Percentiles rank a stretch among this genome's conserved stretches.
Conservation (phyloP, 2,329 filamentous ascomycete genomes). For the Arthrinium puccinioides region DNA sequence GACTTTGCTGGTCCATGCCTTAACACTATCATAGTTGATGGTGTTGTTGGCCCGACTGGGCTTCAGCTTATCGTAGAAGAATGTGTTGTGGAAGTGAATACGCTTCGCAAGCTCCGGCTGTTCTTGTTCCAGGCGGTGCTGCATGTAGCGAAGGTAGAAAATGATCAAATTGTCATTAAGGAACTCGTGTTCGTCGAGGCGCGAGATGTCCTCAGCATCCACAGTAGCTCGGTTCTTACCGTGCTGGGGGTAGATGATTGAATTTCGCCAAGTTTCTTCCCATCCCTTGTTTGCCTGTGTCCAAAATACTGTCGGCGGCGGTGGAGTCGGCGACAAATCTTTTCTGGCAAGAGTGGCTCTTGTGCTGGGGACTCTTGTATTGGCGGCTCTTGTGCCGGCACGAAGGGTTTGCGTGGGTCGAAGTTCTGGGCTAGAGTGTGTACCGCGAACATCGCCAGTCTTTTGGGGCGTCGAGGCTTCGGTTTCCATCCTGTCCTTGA, state of each 20-base stretch:
- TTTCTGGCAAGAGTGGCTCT: no score
- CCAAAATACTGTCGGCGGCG: conserved; percentile 34
- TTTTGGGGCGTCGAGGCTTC: background rate
- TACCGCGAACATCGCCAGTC: background rate
- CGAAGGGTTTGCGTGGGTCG: no score
- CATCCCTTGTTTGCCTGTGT: conserved; percentile 42
- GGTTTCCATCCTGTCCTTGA: conserved; percentile 9
- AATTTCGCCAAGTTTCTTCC: conserved; percentile 44
- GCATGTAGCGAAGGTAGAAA: conserved; percentile 75
- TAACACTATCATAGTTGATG: conserved; percentile 81
- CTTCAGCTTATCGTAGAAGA: conserved; percentile 77
- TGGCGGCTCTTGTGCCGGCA: no score
- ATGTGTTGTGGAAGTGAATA: conserved; percentile 87
- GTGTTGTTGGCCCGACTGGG: conserved; percentile 43
- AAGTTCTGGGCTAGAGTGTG: no score
- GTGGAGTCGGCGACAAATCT: background rate
- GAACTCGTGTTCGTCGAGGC: conserved; percentile 77
- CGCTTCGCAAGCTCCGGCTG: conserved; percentile 50
- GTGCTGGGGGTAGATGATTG: conserved; percentile 53
- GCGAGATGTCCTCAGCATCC: conserved; percentile 63
- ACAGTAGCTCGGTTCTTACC: conserved; percentile 59
- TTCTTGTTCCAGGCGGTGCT: conserved; percentile 49
- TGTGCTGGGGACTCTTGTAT: no score
- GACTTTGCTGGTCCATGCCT: conserved; percentile 78
- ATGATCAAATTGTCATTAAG: conserved; percentile 89